Conservation (phyloP, 2,329 filamentous ascomycete genomes). For the Microdochium bolleyi region DNA sequence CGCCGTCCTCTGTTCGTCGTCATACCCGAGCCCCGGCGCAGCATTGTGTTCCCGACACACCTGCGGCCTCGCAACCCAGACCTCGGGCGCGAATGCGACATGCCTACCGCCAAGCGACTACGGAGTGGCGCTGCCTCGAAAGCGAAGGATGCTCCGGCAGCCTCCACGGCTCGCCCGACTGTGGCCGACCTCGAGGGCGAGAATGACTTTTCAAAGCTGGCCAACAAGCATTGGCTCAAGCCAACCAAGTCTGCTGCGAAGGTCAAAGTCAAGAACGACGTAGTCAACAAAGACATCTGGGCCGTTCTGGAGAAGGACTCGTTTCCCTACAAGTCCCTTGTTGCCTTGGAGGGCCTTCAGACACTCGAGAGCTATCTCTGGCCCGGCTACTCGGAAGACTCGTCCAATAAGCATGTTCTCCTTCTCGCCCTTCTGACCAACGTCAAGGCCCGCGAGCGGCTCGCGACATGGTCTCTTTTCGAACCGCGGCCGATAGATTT, state of each 20-base stretch:
- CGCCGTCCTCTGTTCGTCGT: no score
- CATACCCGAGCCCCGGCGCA: background rate
- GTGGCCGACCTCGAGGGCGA: conserved; percentile 65
- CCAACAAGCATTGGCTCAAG: conserved; percentile 79
- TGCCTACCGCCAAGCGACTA: conserved; percentile 54
- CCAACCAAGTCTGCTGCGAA: conserved; percentile 50
- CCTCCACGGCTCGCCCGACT: conserved; percentile 45
- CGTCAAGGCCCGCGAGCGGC: conserved; percentile 77
- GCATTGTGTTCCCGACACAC: background rate
- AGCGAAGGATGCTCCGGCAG: conserved; percentile 25
- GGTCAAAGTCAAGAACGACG: conserved; percentile 71
- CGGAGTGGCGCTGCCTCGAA: conserved; percentile 40
- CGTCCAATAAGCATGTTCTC: conserved; percentile 86
- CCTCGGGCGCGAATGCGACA: conserved; percentile 15
- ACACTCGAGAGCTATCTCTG: conserved; percentile 90
- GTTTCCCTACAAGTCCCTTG: conserved; percentile 69
- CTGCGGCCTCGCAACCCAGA: background rate
- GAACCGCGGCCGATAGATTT: conserved; percentile 72
- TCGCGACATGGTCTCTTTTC: conserved; percentile 84
- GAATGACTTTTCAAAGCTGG: conserved; percentile 66
- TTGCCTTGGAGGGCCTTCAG: conserved; percentile 84
- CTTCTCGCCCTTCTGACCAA: conserved; percentile 80
- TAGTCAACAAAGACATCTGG: conserved; percentile 85
- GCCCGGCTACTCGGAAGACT: conserved; percentile 83
- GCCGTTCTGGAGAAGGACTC: conserved; percentile 74